A percentile compares a stretch with the other conserved stretches of the same genome.
Evolutionary conservation across 78 protist species (phyloP).

Genomic region (Polysphondylium violaceum): DNA sequence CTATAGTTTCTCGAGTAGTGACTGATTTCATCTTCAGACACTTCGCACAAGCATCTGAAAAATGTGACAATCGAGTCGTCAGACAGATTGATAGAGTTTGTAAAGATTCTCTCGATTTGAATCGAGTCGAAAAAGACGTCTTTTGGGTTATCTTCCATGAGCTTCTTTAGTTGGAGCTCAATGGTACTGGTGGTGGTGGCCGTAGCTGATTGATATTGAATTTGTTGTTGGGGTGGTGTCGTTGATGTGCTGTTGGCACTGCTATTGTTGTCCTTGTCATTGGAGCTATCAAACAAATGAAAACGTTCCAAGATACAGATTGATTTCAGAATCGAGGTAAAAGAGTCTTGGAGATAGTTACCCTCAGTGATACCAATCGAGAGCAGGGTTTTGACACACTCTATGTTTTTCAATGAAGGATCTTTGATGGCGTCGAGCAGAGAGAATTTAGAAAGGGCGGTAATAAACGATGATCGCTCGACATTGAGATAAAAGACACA

Average conservation of each 20-base stretch:
- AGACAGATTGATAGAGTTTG: conserved; percentile 47
- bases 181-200: neutral
- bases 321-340: conserved; percentile 87
- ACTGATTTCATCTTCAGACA: conserved; percentile 90
- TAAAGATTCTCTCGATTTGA: conserved; percentile 74
- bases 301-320: conserved; percentile 91
- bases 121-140: conserved; percentile 39
- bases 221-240: neutral
- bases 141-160: conserved; percentile 58
- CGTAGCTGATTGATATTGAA: neutral
- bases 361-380: conserved; percentile 92
- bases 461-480: conserved; percentile 96
- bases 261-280: neutral
- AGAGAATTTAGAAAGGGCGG: conserved; percentile 93
- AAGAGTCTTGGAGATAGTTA: conserved; percentile 86
- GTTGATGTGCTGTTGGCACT: neutral
- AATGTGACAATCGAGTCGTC: conserved; percentile 92
- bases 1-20: conserved; percentile 88
- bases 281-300: conserved; percentile 62
- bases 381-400: conserved; percentile 87
- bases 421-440: conserved; percentile 60
- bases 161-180: conserved; percentile 1
- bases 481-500: conserved; percentile 87
- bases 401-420: conserved; percentile 91
- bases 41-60: conserved; percentile 88